Evolutionary conservation across 164 flowering plant genomes (phyloP), one percentile per base, ranked within the genome.

Genomic region (Warburgia ugandensis): DNA sequence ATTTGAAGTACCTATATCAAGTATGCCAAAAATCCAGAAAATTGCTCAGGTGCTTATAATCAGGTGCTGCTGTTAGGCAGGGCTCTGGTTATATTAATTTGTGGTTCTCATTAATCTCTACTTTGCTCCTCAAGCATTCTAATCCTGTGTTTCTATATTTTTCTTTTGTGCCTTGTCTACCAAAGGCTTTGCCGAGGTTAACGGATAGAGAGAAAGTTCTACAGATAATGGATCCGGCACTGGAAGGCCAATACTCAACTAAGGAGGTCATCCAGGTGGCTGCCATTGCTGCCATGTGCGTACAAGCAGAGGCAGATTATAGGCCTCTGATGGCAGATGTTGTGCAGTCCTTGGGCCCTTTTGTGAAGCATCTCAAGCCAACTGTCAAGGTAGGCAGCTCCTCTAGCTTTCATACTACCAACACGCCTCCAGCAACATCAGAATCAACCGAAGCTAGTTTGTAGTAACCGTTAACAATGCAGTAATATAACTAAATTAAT

Each of bases 201-300:
- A 84, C 81, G 6, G 95, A 86, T 38, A 75, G 95, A 60, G 95
- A 92, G 48, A 84, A 80, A 69, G 94, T 92, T 32, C 73, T 67
- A 23, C 63, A 84, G 58, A 92, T 92, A 20, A 88, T 88, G 94
- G 99, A 88, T 66, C 95, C 97, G 3, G 70, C 84, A 20, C 19
- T 92, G 64, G 94, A 82, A 43, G 92, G 94, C 48, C 95, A 86
- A 53, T 88, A 92, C 64, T 77, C 89, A 6, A 69, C 75, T 80
- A 92, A 92, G 68, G 97, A 92, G 60, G 95, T 71, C 17, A 58
- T 88, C 68, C 99, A 92, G 70, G 94, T 92, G 36, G 97, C 99
- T 16, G 99, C 99, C 35, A 88, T 92, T 52, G 97, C 99, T n/a
- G 90, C 95, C 17, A 88, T 92, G 96, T 92, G 99, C 29, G 95